Base-by-base conservation (phyloP, 352 stramenopile genomes). In the Pythium oligandrum region DNA sequence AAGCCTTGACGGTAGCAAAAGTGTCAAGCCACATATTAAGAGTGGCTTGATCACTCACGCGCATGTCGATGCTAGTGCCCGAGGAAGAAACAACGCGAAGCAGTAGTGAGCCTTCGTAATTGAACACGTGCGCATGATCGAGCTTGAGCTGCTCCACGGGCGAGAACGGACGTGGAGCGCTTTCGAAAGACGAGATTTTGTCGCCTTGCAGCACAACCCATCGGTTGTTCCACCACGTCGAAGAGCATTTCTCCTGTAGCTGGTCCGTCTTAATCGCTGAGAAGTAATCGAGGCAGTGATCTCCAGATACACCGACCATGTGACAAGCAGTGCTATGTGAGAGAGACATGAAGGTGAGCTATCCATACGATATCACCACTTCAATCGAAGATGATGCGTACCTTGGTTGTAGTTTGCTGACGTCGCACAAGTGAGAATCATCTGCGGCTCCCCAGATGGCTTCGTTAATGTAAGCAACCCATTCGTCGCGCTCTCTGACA, bases 151-250 rank as follows among this genome's bases (percentile, higher is more conserved):
- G 83, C 0, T 55, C 68, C 34, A 82, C 75, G 59, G 17, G 17
- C 17, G 87, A 87, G 34, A 88, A 75, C 1, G 90, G 58, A 9
- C 73, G 81, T 8, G 83, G 83, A 3, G 81, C 88, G 52, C 85
- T 88, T 44, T 94, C 83, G 47, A 88, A 94, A 57, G 79, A 90
- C 8, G 73, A 83, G n/a, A 94, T 48, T 51, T 83, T 68, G 32
- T 81, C 69, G 7, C 86, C 72, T 64, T 91, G 75, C 10, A 94
- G 59, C 34, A 94, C 81, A 39, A 94, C 63, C 83, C 83, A 94
- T 3, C 81, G 73, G 40, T 78, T 88, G 45, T 76, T 85, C 78
- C 80, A 91, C 79, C 81, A 94, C 0, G 75, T 77, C 34, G 88
- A 90, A 1, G 64, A 66, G 0, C 71, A 70, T n/a, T 83, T 88